Evolutionary conservation across 768 basidiomycete genomes (phyloP).

Genomic region (Suillus tomentosus): DNA sequence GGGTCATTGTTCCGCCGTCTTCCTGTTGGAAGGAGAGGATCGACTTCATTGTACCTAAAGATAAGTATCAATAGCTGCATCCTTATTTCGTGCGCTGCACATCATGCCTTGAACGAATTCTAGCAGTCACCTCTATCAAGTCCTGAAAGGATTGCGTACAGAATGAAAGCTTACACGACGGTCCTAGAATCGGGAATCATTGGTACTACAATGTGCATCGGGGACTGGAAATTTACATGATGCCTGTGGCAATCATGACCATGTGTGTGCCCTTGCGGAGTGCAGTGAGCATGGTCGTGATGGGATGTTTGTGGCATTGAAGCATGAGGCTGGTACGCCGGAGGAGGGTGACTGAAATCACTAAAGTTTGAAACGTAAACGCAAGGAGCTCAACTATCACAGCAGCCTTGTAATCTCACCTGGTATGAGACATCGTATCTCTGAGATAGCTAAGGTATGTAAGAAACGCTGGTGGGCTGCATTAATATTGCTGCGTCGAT

Average conservation of each 20-base stretch:
- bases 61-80: neutral
- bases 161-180: neutral
- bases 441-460: neutral
- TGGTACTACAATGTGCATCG: neutral
- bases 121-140: neutral
- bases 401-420: neutral
- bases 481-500: neutral
- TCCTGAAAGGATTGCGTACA: no score
- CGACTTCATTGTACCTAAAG: neutral
- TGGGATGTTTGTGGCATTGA: neutral
- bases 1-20: constrained; percentile 2
- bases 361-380: neutral
- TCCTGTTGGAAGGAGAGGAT: neutral
- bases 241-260: neutral
- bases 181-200: neutral
- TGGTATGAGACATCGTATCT: constrained; percentile 1
- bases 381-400: neutral
- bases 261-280: neutral
- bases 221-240: neutral
- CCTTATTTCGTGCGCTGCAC: no score
- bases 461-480: neutral
- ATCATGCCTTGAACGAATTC: neutral
- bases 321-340: constrained; percentile 4
- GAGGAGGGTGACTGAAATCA: neutral
- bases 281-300: neutral